phyloP scores from a whole-genome alignment of 139 green algal genomes.

The Ostreobium quekettii region DNA sequence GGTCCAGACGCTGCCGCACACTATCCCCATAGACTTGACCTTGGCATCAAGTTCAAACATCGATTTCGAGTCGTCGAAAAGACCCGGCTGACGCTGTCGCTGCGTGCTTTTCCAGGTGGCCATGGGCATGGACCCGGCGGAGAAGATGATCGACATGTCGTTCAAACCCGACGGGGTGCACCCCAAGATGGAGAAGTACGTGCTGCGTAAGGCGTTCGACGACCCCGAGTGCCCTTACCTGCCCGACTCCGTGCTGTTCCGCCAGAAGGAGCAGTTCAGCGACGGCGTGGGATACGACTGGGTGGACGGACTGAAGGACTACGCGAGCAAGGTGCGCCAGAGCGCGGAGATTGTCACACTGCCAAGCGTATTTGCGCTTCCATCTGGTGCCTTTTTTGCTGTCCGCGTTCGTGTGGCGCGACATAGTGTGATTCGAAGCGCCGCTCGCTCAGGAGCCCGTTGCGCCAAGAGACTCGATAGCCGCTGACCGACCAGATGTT shows the following conservation, averaged over 20 bases:
- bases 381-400: background rate
- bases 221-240: constrained; percentile 75
- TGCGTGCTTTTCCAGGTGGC: no score
- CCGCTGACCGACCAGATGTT: no score
- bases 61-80: no score
- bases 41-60: no score
- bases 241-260: constrained; percentile 87
- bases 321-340: constrained; percentile 47
- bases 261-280: constrained; percentile 98
- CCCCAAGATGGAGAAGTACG: constrained; percentile 96
- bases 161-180: constrained; percentile 33
- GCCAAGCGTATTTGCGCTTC: constrained; percentile 1
- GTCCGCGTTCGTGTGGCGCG: no score
- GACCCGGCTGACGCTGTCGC: no score
- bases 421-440: no score
- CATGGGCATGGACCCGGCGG: constrained; percentile 83
- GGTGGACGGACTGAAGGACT: constrained; percentile 71
- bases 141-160: constrained; percentile 82
- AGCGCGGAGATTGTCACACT: no score
- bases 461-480: no score
- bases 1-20: no score
- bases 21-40: constrained; percentile 19
- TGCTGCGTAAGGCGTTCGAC: constrained; percentile 95
- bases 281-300: constrained; percentile 86
- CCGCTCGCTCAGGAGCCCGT: no score